phyloP scores from a whole-genome alignment of 257 asterid genomes.

The Capsicum rhomboideum region DNA sequence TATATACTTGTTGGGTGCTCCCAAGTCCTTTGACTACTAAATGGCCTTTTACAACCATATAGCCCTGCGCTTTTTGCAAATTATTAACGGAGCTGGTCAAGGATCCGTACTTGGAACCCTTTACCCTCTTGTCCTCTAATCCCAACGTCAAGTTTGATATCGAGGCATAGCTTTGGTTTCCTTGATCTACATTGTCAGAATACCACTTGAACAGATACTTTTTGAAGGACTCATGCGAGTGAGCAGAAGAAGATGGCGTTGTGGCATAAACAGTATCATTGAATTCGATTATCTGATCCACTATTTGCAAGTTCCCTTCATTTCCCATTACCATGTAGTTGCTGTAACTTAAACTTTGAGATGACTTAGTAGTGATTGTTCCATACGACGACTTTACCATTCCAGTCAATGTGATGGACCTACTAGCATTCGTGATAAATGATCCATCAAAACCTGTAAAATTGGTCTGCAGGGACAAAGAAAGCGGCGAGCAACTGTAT shows the following conservation, averaged over 20 bases:
- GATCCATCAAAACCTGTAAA: constrained; percentile 54
- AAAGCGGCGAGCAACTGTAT: constrained; percentile 12
- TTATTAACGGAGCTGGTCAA: constrained; percentile 20
- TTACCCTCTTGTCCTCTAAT: constrained; percentile 19
- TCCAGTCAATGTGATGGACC: constrained; percentile 46
- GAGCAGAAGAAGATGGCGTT: constrained; percentile 10
- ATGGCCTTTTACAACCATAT: constrained; percentile 42
- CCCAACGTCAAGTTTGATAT: constrained; percentile 44
- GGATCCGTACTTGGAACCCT: constrained; percentile 10
- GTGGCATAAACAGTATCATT: constrained; percentile 23
- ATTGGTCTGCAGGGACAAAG: constrained; percentile 10
- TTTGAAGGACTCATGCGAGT: constrained; percentile 14
- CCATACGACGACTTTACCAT: constrained; percentile 62
- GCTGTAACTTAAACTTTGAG: constrained; percentile 34
- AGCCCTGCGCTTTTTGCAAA: constrained; percentile 38
- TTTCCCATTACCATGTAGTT: constrained; percentile 55
- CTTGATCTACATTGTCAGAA: constrained; percentile 26
- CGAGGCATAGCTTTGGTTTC: constrained; percentile 27
- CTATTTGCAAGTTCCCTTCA: constrained; percentile 52
- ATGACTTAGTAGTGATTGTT: constrained; percentile 26
- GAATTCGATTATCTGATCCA: constrained; percentile 44
- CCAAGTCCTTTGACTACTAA: constrained; percentile 45
- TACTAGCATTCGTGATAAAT: constrained; percentile 31
- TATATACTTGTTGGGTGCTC: constrained; percentile 45
- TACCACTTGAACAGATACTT: constrained; percentile 11